These are phyloP conservation scores for Thecaphora thlaspeos DNA, from an alignment of 1,284 basidiomycete species.

Conservation along the genomic window DNA sequence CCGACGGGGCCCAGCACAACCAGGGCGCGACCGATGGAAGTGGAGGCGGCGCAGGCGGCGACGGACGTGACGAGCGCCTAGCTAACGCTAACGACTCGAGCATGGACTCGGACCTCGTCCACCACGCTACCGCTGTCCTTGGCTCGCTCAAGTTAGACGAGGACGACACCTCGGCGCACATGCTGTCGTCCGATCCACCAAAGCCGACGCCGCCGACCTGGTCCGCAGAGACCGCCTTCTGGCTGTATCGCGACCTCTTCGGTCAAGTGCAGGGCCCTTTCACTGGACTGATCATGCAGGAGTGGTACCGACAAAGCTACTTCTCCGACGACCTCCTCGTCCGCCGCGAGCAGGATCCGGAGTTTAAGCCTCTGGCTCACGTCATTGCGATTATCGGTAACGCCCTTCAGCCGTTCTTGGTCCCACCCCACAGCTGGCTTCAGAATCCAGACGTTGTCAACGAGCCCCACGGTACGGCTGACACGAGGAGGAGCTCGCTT, in stretches of 20 bases:
- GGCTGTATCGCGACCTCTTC: slow-evolving; percentile 88
- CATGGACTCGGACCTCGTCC: slow-evolving; percentile 26
- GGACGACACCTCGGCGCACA: slow-evolving; percentile 27
- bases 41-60: no score
- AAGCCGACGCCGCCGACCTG: slow-evolving; percentile 28
- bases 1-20: no score
- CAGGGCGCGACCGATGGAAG: no score
- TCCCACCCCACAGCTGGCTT: slow-evolving; percentile 37
- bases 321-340: slow-evolving; percentile 82
- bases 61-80: no score
- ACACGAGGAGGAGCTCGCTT: neutral
- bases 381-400: slow-evolving; percentile 56
- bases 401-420: slow-evolving; percentile 57
- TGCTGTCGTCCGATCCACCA: neutral
- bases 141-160: slow-evolving; percentile 42
- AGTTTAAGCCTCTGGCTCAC: slow-evolving; percentile 58
- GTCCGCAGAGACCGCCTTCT: slow-evolving; percentile 70
- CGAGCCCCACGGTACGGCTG: neutral
- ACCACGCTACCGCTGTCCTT: slow-evolving; percentile 37
- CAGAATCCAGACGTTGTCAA: slow-evolving; percentile 12
- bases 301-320: slow-evolving; percentile 90
- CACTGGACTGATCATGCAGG: slow-evolving; percentile 85
- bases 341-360: slow-evolving; percentile 65
- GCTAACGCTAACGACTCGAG: neutral
- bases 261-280: slow-evolving; percentile 94